Evolutionary conservation across 2,329 filamentous ascomycete genomes (phyloP), one percentile per base, ranked within the genome.

Genomic region (Hortaea sp.): DNA sequence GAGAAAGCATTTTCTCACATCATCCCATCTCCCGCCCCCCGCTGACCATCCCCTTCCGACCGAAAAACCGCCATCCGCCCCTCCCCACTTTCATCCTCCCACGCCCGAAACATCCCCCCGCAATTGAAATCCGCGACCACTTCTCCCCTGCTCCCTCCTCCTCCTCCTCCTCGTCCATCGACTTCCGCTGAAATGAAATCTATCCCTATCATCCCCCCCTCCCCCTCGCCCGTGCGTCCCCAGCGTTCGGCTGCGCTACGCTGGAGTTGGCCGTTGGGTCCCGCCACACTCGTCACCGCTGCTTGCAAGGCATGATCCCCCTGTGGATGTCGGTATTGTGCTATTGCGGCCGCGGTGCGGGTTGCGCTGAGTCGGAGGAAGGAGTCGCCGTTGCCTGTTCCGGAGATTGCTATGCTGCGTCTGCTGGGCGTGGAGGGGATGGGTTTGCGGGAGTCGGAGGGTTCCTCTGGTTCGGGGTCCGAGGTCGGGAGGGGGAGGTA

Each of bases 361-460:
- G 77, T 78, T 1, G 88, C 88, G 10, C 74, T 77, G 2, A 79
- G 69, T 4, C 87, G 80, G 11, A 94, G 72, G 63, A 94, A 95
- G 0, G 85, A 87, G 65, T 95, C 88, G 0, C 89, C 88, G 56
- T 95, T 94, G 0, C 88, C 89, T 0, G 88, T 90, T 0, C 86
- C 85, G 0, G 85, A 90, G 7, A 87, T 69, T 61, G 60, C 52
- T 29, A 50, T 47, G 32, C 47, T 50, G 45, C 53, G 52, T 31
- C 53, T 48, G 20, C 41, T 41, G 41, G 42, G 43, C 4, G 20
- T 20, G 20, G 29, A 13, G 43, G 39, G 27, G 13, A 9, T 29
- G 32, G 12, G 31, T 7, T 35, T 42, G 13, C 9, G 5, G 11
- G 20, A 20, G 20, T 20, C 20, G 20, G 20, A 20, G 20, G 20